phyloP scores from a whole-genome alignment of 148 eudicot species.

The Diospyros kaki region DNA sequence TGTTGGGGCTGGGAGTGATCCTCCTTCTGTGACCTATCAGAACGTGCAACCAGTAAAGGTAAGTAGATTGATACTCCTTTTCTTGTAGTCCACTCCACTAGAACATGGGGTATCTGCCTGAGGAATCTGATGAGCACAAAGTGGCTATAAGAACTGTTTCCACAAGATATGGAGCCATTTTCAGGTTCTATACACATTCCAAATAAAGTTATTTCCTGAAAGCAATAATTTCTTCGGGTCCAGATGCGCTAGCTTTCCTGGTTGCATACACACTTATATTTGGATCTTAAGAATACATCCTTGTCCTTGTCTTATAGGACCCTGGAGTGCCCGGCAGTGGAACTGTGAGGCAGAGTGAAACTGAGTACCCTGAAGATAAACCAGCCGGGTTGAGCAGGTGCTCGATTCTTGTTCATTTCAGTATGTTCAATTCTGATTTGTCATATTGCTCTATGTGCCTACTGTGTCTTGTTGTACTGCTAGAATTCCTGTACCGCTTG shows the following conservation, averaged over 20 bases:
- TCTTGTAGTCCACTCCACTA: background rate
- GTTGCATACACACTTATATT: background rate
- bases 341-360: slow-evolving; percentile 52
- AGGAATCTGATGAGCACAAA: background rate
- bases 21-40: slow-evolving; percentile 38
- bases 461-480: slow-evolving; percentile 11
- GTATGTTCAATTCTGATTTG: background rate
- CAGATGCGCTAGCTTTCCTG: background rate
- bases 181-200: background rate
- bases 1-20: slow-evolving; percentile 37
- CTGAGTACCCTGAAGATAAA: slow-evolving; percentile 59
- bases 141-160: background rate
- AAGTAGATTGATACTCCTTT: slow-evolving; percentile 8
- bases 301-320: slow-evolving; percentile 41
- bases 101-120: background rate
- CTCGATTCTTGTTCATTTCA: slow-evolving; percentile 5
- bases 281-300: slow-evolving; percentile 3
- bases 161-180: background rate
- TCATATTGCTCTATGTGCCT: background rate
- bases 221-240: background rate
- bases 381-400: slow-evolving; percentile 60
- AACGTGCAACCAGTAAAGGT: slow-evolving; percentile 59
- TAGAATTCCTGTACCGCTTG: slow-evolving; percentile 68
- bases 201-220: background rate
- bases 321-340: slow-evolving; percentile 46